Conservation (phyloP, 805 yeast species). For the Cyberlindnera maclurae region DNA sequence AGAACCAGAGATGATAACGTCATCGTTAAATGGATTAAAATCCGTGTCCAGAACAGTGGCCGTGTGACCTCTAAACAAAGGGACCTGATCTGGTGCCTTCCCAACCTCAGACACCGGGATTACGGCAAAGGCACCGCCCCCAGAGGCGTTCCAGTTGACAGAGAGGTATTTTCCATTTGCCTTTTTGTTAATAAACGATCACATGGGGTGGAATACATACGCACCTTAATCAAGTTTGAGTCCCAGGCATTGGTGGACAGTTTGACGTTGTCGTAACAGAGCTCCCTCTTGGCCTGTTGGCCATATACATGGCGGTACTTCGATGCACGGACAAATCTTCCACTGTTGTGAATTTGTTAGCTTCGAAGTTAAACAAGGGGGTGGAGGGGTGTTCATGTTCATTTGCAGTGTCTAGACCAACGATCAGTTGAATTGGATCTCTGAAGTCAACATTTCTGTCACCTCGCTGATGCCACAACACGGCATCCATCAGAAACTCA, state of each 20-base stretch:
- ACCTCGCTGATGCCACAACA: not conserved
- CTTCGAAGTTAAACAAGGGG: no score
- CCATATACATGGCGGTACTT: slow-evolving; percentile 96
- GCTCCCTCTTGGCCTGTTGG: slow-evolving; percentile 57
- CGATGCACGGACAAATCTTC: slow-evolving; percentile 91
- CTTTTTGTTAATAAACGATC: slow-evolving; percentile 9
- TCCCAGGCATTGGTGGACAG: slow-evolving; percentile 94
- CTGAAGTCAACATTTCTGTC: no score
- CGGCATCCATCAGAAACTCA: not conserved
- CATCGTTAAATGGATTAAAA: slow-evolving; percentile 84
- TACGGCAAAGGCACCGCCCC: slow-evolving; percentile 97
- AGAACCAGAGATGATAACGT: slow-evolving; percentile 69
- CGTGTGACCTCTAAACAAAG: slow-evolving; percentile 92
- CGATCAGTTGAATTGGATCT: no score
- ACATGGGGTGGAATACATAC: slow-evolving; percentile 3
- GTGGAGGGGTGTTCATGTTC: no score
- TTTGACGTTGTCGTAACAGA: slow-evolving; percentile 44
- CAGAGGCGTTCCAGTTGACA: slow-evolving; percentile 89
- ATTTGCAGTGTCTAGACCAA: no score
- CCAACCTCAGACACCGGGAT: slow-evolving; percentile 84
- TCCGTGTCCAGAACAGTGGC: slow-evolving; percentile 94
- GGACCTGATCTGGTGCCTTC: slow-evolving; percentile 87
- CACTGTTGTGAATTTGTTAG: slow-evolving; percentile 33
- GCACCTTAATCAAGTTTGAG: slow-evolving; percentile 69
- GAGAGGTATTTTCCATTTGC: slow-evolving; percentile 82